Percentiles rank a stretch among this genome's conserved stretches.
Conservation (phyloP, 768 basidiomycete species). For the Termitomyces sp. region DNA sequence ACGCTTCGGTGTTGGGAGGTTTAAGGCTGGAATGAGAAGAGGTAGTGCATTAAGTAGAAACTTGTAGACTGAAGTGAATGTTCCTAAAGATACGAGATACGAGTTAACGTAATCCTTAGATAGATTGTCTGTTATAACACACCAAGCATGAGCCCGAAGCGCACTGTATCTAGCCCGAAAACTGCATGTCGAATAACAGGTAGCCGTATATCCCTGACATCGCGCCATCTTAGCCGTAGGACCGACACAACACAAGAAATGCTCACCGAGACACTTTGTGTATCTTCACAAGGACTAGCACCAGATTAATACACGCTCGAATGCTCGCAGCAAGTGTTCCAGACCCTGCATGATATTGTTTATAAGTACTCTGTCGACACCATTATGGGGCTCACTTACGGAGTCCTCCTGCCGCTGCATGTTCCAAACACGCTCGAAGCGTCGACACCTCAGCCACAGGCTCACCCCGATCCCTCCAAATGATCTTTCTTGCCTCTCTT, state of each 20-base stretch:
- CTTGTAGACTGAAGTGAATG: conserved; percentile 77
- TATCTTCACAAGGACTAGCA: conserved; percentile 70
- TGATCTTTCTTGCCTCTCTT: conserved; percentile 67
- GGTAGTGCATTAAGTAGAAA: conserved; percentile 74
- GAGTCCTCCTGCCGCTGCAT: conserved; percentile 65
- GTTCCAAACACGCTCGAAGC: conserved; percentile 60
- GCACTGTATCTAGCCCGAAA: conserved; percentile 75
- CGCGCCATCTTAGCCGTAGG: neutral
- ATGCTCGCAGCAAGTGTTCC: conserved; percentile 76
- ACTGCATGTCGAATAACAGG: conserved; percentile 73
- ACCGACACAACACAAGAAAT: neutral
- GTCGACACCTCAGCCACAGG: conserved; percentile 62
- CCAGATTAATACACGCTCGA: conserved; percentile 76
- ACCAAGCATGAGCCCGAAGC: conserved; percentile 90
- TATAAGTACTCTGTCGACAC: neutral
- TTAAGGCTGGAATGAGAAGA: conserved; percentile 52
- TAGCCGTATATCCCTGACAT: conserved; percentile 52
- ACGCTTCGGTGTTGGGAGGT: conserved; percentile 23
- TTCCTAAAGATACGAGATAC: conserved; percentile 35
- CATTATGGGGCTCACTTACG: conserved; percentile 41
- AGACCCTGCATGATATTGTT: conserved; percentile 49
- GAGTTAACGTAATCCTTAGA: neutral
- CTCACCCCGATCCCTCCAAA: conserved; percentile 78
- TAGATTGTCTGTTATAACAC: neutral
- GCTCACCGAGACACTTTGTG: conserved; percentile 61